Evolutionary conservation across 768 basidiomycete species (phyloP).

Genomic region (Xerocomus brunneocitrinus): DNA sequence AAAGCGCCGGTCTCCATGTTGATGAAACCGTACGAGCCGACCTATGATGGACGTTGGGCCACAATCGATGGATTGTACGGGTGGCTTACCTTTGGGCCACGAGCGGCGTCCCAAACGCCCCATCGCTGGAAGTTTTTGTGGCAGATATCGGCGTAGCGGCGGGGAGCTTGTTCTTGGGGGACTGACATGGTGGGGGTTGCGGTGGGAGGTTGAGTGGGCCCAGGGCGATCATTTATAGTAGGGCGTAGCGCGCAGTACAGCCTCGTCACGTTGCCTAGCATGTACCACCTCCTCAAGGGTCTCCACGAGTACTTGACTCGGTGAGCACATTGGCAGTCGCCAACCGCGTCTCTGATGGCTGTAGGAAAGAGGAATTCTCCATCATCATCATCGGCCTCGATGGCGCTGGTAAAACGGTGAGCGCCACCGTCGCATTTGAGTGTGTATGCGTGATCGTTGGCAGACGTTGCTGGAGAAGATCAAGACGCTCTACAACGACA

Average conservation of each 20-base stretch:
- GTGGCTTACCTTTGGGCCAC: slow-evolving; percentile 2
- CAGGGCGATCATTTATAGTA: background rate
- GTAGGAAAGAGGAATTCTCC: slow-evolving; percentile 84
- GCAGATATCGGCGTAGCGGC: slow-evolving; percentile 9
- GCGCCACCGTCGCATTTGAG: background rate
- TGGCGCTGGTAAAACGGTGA: slow-evolving; percentile 87
- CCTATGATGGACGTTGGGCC: slow-evolving; percentile 5
- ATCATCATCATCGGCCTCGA: slow-evolving; percentile 93
- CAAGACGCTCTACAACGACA: slow-evolving; percentile 86
- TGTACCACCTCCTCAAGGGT: slow-evolving; percentile 95
- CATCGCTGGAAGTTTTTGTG: slow-evolving; percentile 3
- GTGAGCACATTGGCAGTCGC: slow-evolving; percentile 30
- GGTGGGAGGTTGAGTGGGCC: background rate
- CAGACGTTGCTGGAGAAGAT: slow-evolving; percentile 90
- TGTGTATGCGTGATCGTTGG: background rate
- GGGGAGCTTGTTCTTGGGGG: background rate
- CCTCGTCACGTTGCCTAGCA: slow-evolving; percentile 25
- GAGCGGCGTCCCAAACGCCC: slow-evolving; percentile 6
- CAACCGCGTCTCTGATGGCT: slow-evolving; percentile 4
- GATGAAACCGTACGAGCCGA: slow-evolving; percentile 30
- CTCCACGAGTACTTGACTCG: slow-evolving; percentile 87
- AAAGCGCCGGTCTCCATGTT: slow-evolving; percentile 25
- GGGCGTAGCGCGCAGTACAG: slow-evolving; percentile 1
- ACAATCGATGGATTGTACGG: background rate
- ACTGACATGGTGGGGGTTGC: background rate